phyloP scores from a whole-genome alignment of 306 rosid species.

The Ormosia emarginata region DNA sequence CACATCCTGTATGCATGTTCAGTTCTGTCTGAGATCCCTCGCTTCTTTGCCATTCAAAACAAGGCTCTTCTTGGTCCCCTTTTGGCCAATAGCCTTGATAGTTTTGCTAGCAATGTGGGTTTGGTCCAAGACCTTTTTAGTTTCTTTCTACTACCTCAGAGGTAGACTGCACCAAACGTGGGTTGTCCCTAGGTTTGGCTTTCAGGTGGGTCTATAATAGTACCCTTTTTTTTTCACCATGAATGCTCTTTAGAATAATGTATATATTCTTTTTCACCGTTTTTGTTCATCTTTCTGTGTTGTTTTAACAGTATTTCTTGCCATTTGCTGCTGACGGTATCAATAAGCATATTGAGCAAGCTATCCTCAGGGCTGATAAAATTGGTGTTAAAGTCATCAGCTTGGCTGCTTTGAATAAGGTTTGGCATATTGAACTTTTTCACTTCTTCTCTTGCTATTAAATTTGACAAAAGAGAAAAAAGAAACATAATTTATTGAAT shows the following conservation, averaged over 20 bases:
- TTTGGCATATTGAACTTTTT: constrained; percentile 20
- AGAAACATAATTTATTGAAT: background rate
- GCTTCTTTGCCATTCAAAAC: constrained; percentile 51
- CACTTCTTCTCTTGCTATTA: background rate
- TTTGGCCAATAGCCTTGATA: constrained; percentile 25
- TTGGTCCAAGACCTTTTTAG: constrained; percentile 56
- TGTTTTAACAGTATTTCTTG: constrained; percentile 63
- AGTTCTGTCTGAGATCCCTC: constrained; percentile 51
- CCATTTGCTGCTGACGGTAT: constrained; percentile 79
- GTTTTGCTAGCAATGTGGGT: constrained; percentile 64
- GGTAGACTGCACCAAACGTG: constrained; percentile 72
- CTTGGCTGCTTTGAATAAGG: constrained; percentile 92
- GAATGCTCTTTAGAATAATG: background rate
- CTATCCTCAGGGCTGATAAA: constrained; percentile 78
- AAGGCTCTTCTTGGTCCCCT: constrained; percentile 42
- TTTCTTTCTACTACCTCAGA: constrained; percentile 59
- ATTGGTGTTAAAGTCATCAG: constrained; percentile 85
- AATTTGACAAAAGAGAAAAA: background rate
- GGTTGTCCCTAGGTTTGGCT: constrained; percentile 83
- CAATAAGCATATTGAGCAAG: constrained; percentile 75
- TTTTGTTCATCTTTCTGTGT: background rate
- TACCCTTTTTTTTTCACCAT: background rate
- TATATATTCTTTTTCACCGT: background rate
- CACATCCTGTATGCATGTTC: constrained; percentile 46
- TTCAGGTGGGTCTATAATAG: constrained; percentile 41